Evolutionary conservation across 2,329 filamentous ascomycete species (phyloP).

Genomic region (Epichloe baconii): DNA sequence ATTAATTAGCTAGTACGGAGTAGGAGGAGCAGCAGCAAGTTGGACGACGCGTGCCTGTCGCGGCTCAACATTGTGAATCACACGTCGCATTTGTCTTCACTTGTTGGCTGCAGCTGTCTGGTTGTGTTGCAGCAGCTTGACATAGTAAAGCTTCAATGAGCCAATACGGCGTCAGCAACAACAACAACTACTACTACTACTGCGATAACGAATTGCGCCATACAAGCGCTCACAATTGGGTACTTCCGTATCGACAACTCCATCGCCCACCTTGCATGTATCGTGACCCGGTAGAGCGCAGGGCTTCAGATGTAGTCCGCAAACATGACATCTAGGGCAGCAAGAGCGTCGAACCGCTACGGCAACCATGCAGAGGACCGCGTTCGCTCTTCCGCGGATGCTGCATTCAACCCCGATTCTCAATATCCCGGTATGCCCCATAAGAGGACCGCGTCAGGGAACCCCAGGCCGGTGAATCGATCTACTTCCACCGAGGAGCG

Average conservation of each 20-base stretch:
- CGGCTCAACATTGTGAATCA: background rate
- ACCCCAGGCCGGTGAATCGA: slow-evolving; percentile 35
- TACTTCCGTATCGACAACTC: too few species aligned
- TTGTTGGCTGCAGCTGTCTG: background rate
- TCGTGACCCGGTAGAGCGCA: background rate
- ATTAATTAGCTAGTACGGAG: too few species aligned
- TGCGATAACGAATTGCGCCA: too few species aligned
- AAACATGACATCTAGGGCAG: slow-evolving; percentile 29
- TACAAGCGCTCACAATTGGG: too few species aligned
- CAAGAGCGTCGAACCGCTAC: slow-evolving; percentile 31
- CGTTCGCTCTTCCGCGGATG: slow-evolving; percentile 23
- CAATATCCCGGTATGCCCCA: slow-evolving; percentile 31
- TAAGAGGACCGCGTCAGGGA: slow-evolving; percentile 45
- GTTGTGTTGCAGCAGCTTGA: too few species aligned
- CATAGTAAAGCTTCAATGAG: background rate
- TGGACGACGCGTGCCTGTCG: background rate
- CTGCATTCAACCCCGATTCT: slow-evolving; percentile 16
- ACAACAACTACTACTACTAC: too few species aligned
- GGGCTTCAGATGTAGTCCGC: slow-evolving; percentile 22
- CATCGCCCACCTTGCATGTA: background rate
- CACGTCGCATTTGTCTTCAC: background rate
- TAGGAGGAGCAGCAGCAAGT: too few species aligned
- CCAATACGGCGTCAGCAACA: background rate
- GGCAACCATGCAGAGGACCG: slow-evolving; percentile 27
- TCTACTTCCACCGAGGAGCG: slow-evolving; percentile 25